phyloP scores from a whole-genome alignment of 805 yeast species.

The Grigorovia humatica region DNA sequence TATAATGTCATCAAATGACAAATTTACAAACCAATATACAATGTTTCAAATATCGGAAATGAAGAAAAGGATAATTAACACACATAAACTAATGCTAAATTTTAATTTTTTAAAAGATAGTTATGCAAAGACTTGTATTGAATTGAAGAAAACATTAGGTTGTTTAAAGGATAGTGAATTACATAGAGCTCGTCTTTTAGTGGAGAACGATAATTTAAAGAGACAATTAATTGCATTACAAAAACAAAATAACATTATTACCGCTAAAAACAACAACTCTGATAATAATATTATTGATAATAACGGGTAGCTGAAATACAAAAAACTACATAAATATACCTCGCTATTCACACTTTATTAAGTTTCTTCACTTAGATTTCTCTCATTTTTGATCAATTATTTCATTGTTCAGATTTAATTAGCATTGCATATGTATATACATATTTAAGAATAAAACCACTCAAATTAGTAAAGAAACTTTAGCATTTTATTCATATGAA shows the following conservation, averaged over 20 bases:
- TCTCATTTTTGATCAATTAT: no score
- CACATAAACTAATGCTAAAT: conserved; percentile 25
- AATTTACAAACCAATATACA: conserved; percentile 22
- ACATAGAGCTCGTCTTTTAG: conserved; percentile 28
- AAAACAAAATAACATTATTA: conserved; percentile 3
- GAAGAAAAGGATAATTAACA: conserved; percentile 26
- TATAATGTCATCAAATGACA: conserved; percentile 2
- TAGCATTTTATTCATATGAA: no score
- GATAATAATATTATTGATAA: background rate
- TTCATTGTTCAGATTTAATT: no score
- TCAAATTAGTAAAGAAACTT: no score
- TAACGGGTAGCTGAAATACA: no score
- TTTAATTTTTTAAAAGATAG: conserved; percentile 26
- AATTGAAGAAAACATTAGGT: conserved; percentile 25
- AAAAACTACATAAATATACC: background rate
- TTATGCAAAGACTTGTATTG: conserved; percentile 26
- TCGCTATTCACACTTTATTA: background rate
- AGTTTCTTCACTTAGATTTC: background rate
- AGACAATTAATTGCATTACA: conserved; percentile 10
- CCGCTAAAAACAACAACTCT: background rate
- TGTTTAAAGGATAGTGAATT: conserved; percentile 30
- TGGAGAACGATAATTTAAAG: conserved; percentile 31
- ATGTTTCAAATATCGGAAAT: conserved; percentile 24
- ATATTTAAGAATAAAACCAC: background rate
- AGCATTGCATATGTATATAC: background rate